Evolutionary conservation across 2,329 filamentous ascomycete genomes (phyloP).

Genomic region (Fusarium sp.): DNA sequence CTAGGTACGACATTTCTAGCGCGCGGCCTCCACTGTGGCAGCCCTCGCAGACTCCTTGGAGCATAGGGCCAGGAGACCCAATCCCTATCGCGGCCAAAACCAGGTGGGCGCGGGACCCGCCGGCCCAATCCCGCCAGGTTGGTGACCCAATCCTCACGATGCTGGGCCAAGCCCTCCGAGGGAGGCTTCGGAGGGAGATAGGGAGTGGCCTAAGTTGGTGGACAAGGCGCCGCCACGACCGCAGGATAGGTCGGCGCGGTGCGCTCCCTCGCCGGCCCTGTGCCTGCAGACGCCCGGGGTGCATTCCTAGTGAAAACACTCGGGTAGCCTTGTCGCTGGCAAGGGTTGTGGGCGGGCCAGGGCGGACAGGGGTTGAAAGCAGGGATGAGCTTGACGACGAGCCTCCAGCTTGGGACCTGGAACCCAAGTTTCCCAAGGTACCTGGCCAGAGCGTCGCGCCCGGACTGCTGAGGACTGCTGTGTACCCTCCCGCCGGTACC

Average conservation of each 20-base stretch:
- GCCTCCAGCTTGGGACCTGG: constrained; percentile 35
- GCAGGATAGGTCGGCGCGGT: constrained; percentile 41
- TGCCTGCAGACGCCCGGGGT: constrained; percentile 27
- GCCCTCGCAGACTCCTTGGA: constrained; percentile 34
- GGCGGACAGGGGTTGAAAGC: constrained; percentile 33
- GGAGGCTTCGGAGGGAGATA: constrained; percentile 38
- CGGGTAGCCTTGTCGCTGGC: constrained; percentile 42
- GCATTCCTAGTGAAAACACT: constrained; percentile 39
- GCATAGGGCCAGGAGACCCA: constrained; percentile 23
- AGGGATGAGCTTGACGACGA: constrained; percentile 36
- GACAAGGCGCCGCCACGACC: constrained; percentile 44
- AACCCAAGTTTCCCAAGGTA: constrained; percentile 41
- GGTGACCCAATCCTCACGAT: constrained; percentile 32
- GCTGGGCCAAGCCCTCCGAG: constrained; percentile 29
- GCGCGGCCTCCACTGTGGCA: constrained; percentile 27
- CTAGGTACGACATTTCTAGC: constrained; percentile 34
- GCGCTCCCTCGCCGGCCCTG: constrained; percentile 28
- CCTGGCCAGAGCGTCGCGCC: constrained; percentile 31
- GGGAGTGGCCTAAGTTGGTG: constrained; percentile 35
- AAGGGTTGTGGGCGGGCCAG: constrained; percentile 20
- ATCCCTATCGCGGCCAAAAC: constrained; percentile 30
- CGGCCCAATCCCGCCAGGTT: constrained; percentile 29
- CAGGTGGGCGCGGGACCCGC: constrained; percentile 28
- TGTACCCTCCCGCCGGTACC: constrained; percentile 27
- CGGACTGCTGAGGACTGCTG: constrained; percentile 4